Percentiles rank a stretch among this genome's conserved stretches.
These are phyloP conservation scores for Neopestalotiopsis rosae DNA, from an alignment of 2,329 filamentous ascomycete genomes.

Conservation along the genomic window DNA sequence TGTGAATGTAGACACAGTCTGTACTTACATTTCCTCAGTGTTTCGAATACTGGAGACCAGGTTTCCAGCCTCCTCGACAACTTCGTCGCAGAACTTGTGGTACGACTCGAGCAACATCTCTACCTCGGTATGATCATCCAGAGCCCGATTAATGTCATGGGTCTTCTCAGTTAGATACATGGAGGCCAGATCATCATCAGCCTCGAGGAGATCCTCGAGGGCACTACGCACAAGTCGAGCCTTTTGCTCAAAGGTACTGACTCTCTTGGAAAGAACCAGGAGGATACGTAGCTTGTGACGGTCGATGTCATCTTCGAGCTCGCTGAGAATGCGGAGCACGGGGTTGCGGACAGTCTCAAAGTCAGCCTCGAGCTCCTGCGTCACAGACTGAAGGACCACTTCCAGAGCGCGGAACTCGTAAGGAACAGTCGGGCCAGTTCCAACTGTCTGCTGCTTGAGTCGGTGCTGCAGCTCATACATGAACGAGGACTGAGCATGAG, in stretches of 20 bases:
- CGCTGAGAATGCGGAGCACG: conserved; percentile 84
- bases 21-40: conserved; percentile 91
- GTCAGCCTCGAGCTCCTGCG: conserved; percentile 88
- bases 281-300: conserved; percentile 89
- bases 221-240: conserved; percentile 92
- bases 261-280: conserved; percentile 91
- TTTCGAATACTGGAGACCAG: conserved; percentile 94
- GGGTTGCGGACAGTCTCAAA: conserved; percentile 94
- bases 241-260: conserved; percentile 97
- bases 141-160: conserved; percentile 72
- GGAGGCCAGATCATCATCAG: conserved; percentile 89
- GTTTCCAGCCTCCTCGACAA: conserved; percentile 93
- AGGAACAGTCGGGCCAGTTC: conserved; percentile 70
- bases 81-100: conserved; percentile 97
- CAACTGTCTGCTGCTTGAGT: conserved; percentile 76
- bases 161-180: conserved; percentile 97
- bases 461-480: conserved; percentile 98
- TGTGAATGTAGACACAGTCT: not conserved
- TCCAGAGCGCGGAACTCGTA: conserved; percentile 97
- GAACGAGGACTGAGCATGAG: conserved; percentile 94
- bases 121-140: conserved; percentile 93
- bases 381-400: conserved; percentile 92
- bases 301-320: conserved; percentile 96
- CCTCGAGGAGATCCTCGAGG: conserved; percentile 93
- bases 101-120: conserved; percentile 98